Conservation (phyloP, 2,329 filamentous ascomycete genomes). For the Mycosphaerella arachidis region DNA sequence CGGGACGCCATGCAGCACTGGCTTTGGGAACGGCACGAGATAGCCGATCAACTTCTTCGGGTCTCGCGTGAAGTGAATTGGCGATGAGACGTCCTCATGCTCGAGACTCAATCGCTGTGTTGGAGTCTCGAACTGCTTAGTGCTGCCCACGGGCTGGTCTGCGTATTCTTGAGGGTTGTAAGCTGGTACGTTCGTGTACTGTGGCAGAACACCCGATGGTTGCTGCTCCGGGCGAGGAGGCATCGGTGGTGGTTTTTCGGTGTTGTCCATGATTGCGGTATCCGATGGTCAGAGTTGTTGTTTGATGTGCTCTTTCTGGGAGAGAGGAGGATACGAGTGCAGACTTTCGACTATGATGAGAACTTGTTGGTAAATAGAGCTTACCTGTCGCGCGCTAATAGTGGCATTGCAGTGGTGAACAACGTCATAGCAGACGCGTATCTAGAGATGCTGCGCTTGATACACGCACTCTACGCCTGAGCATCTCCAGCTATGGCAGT, state of each 20-base stretch:
- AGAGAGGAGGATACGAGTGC: not conserved
- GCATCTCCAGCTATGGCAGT: not conserved
- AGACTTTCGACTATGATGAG: not conserved
- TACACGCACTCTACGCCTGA: not conserved
- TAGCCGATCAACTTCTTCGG: constrained; percentile 42
- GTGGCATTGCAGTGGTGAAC: not conserved
- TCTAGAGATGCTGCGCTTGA: not conserved
- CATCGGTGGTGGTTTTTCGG: constrained; percentile 7
- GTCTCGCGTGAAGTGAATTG: constrained; percentile 40
- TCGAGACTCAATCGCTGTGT: constrained; percentile 12
- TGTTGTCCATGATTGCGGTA: not conserved
- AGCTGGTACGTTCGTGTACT: constrained; percentile 4
- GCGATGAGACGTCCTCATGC: constrained; percentile 19
- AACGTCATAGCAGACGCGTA: not conserved
- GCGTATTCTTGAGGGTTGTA: constrained; percentile 16
- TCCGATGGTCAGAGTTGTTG: not conserved
- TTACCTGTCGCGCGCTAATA: not conserved
- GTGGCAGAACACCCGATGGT: not conserved
- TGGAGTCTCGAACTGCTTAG: constrained; percentile 3
- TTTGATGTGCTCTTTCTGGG: not conserved
- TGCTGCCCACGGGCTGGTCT: constrained; percentile 4
- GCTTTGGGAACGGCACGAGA: constrained; percentile 43
- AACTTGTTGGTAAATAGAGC: not conserved
- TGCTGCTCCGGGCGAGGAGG: constrained; percentile 10
- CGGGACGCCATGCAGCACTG: constrained; percentile 28